Evolutionary conservation across 208 protist species (phyloP).

Genomic region (Crithidia thermophila): DNA sequence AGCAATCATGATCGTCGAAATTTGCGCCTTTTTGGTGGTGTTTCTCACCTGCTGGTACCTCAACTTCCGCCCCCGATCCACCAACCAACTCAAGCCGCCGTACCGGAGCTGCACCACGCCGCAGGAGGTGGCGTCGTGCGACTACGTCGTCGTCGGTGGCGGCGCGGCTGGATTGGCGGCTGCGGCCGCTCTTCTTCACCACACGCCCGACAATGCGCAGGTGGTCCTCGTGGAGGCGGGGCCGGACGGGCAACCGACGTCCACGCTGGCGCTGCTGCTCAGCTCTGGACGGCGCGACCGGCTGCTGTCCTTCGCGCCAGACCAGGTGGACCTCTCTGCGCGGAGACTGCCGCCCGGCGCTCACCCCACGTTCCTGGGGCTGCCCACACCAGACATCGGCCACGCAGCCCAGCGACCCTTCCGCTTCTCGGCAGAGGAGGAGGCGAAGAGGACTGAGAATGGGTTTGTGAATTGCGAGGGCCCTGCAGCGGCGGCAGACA

Average conservation of each 20-base stretch:
- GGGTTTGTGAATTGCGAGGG: too few species aligned
- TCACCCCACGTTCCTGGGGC: slow-evolving; percentile 8
- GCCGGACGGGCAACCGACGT: slow-evolving; percentile 27
- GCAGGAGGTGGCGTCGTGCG: slow-evolving; percentile 12
- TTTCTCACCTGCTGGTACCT: slow-evolving; percentile 38
- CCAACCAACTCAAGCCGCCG: slow-evolving; percentile 32
- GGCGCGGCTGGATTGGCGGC: slow-evolving; percentile 78
- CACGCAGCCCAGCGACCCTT: slow-evolving; percentile 21
- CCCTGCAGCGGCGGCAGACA: not conserved
- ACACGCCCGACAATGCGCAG: not conserved
- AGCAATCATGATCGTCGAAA: slow-evolving; percentile 23
- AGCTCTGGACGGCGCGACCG: slow-evolving; percentile 17
- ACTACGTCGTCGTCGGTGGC: slow-evolving; percentile 83
- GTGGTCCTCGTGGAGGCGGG: slow-evolving; percentile 74
- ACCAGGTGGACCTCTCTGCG: slow-evolving; percentile 30
- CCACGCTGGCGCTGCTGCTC: not conserved
- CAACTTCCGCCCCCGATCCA: slow-evolving; percentile 36
- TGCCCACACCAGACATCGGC: slow-evolving; percentile 14
- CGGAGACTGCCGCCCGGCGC: not conserved
- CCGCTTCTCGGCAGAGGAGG: slow-evolving; percentile 16
- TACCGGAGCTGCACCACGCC: slow-evolving; percentile 18
- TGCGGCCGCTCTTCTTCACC: slow-evolving; percentile 38
- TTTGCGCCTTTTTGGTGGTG: slow-evolving; percentile 13
- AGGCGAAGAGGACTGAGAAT: too few species aligned
- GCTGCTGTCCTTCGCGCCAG: slow-evolving; percentile 43